Evolutionary conservation across 1,284 basidiomycete species (phyloP), one percentile per base, ranked within the genome.

Genomic region (Leccinum fallax): DNA sequence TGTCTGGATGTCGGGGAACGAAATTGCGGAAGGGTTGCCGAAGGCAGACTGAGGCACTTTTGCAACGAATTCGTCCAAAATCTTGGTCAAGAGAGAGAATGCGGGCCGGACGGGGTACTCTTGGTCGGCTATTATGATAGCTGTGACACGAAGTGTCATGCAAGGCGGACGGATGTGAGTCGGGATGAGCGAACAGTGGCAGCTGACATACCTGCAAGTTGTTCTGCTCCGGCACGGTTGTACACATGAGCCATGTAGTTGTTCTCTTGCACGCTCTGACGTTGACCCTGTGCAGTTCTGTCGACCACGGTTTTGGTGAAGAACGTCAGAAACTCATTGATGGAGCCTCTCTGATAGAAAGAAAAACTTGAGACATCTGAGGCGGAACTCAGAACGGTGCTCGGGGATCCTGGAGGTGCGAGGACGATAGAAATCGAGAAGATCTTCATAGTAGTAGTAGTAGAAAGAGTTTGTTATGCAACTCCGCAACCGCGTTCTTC

Each of bases 41-140:
- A 85, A 92, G 53, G 88, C 83, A 3, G 86, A 79, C 69, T 88
- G 84, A 7, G 91, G 90, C 1, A 95, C 85, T 78, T 93, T 89
- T 61, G 89, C 80, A 7, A 88, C 84, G 74, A 97, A 98, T 65
- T 99, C 97, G 69, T 99, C 97, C 24, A 99, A 84, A 24, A 97
- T 77, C 80, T 98, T 99, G 67, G 94, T 90, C 63, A 99, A 83
- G 48, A 99, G 85, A 5, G 95, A 97, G 81, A 98, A 99, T 3
- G 96, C 97, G 9, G 97, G 94, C 60, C 97, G 90, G 60, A 94
- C 92, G 55, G 97, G 97, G 79, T 99, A 99, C 74, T 99, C 97
- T 58, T 92, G 85, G 79, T 98, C 97, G 46, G 95, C 92, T 71
- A 99, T 92, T 72, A 98, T 88, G 63, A 98, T 93, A 56, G 88